Percentiles rank a stretch among this genome's conserved stretches.
Evolutionary conservation across 2,329 filamentous ascomycete genomes (phyloP).

Genomic region (Fusarium burgessii): DNA sequence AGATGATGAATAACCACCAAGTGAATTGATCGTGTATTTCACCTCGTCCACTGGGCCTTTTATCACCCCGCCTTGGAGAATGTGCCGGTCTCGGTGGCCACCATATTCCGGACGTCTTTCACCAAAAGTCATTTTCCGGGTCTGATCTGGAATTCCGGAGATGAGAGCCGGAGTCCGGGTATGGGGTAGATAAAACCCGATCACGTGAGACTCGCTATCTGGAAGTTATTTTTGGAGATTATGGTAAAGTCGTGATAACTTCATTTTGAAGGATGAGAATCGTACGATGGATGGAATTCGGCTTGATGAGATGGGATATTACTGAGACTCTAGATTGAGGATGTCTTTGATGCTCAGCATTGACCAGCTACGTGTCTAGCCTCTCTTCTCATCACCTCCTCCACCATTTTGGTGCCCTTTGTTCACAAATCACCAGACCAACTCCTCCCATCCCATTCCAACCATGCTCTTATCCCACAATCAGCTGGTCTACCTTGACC

Average conservation of each 20-base stretch:
- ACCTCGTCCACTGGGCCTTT: slow-evolving; percentile 26
- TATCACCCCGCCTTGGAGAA: slow-evolving; percentile 35
- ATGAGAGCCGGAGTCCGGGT: slow-evolving; percentile 26
- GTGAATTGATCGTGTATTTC: slow-evolving; percentile 13
- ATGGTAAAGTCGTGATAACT: slow-evolving; percentile 10
- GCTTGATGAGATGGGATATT: not conserved
- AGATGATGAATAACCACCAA: slow-evolving; percentile 1
- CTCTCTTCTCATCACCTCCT: not conserved
- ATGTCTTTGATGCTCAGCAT: not conserved
- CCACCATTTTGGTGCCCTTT: slow-evolving; percentile 1
- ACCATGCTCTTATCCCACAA: slow-evolving; percentile 6
- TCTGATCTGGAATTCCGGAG: slow-evolving; percentile 34
- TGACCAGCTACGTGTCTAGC: slow-evolving; percentile 5
- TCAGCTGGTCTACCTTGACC: slow-evolving; percentile 8
- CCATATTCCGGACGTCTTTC: slow-evolving; percentile 27
- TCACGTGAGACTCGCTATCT: slow-evolving; percentile 16
- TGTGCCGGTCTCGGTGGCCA: slow-evolving; percentile 34
- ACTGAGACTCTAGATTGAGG: not conserved
- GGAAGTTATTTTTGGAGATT: not conserved
- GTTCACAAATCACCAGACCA: slow-evolving; percentile 14
- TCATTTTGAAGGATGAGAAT: not conserved
- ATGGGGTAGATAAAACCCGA: slow-evolving; percentile 16
- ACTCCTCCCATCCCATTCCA: not conserved
- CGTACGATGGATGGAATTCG: not conserved
- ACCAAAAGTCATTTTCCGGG: slow-evolving; percentile 33